A percentile compares a stretch with the other conserved stretches of the same genome.
Evolutionary conservation across 768 basidiomycete species (phyloP).

Genomic region (Exidia glandulosa): DNA sequence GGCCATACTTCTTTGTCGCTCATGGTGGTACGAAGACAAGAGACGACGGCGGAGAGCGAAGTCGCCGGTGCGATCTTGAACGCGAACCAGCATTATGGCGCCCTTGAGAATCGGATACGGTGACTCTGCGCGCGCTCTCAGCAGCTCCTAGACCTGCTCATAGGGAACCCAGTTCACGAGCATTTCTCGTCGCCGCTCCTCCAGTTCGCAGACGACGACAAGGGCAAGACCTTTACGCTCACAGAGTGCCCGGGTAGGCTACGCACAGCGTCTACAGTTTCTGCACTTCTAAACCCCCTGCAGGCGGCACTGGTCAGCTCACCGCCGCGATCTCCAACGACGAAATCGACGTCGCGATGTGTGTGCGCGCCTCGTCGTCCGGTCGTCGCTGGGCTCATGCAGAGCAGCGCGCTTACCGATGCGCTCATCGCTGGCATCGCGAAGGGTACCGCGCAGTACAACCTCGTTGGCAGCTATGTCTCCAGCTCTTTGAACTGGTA

Average conservation of each 20-base stretch:
- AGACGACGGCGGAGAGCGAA: not conserved
- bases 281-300: not conserved
- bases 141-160: not conserved
- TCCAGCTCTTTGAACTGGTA: slow-evolving; percentile 81
- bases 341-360: slow-evolving; percentile 80
- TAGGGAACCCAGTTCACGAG: slow-evolving; percentile 47
- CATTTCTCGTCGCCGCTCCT: slow-evolving; percentile 91
- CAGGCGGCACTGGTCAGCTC: slow-evolving; percentile 79
- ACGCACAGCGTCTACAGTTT: not conserved
- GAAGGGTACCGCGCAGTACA: slow-evolving; percentile 79
- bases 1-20: not conserved
- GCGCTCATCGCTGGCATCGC: slow-evolving; percentile 86
- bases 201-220: slow-evolving; percentile 65
- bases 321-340: slow-evolving; percentile 64
- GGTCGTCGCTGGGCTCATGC: not conserved
- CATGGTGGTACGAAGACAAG: not conserved
- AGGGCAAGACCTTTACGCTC: slow-evolving; percentile 62
- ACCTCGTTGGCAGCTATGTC: slow-evolving; percentile 87
- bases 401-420: slow-evolving; percentile 72
- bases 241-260: slow-evolving; percentile 79
- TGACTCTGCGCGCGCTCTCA: slow-evolving; percentile 11
- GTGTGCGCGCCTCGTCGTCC: slow-evolving; percentile 12
- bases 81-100: slow-evolving; percentile 2
- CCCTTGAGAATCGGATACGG: slow-evolving; percentile 39
- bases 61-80: not conserved